Evolutionary conservation across 1,139 yeast species (phyloP), one percentile per base, ranked within the genome.

Genomic region (Yamadazyma triangularis): DNA sequence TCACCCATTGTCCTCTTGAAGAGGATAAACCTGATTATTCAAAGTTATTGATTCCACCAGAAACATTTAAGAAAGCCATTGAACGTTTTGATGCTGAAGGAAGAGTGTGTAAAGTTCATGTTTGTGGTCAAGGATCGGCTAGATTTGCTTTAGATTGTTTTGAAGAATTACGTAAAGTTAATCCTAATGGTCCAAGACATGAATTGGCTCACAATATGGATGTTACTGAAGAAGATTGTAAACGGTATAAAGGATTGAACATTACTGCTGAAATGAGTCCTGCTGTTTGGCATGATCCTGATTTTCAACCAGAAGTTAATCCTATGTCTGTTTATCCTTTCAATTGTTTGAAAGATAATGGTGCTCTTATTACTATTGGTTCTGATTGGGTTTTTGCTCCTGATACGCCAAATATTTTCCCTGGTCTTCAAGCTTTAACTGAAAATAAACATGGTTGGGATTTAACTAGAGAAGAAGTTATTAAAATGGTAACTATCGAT

Each of bases 331-430:
- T 47, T n/a, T 48, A 48, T 32, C 52, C 52, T 10, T 48, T 48
- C 42, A 47, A 46, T 28, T 10, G 27, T 15, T 38, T 47, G 28
- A 39, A 46, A 27, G 42, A 46, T 19, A 30, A 37, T 27, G 52
- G 52, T n/a, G 52, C 52, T 13, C 29, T 47, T 21, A 24, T 48
- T 20, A 48, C 52, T 6, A 47, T 48, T 33, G 52, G 52, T 8
- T 45, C 50, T 8, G 52, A 48, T 27, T 48, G 52, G 52, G 52
- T 48, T 8, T 48, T 48, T 35, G 47, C 51, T 22, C 52, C 52
- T 13, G 50, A 47, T 32, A 44, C 50, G 24, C 51, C 52, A 13
- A 46, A 47, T 33, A 45, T 48, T 23, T 47, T 47, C 38, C 52
- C 51, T 9, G 52, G 49, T 15, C 33, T 48, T 15, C 52, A 47